Base-by-base conservation (phyloP, 2,329 filamentous ascomycete genomes). In the Didymella arachidicola region DNA sequence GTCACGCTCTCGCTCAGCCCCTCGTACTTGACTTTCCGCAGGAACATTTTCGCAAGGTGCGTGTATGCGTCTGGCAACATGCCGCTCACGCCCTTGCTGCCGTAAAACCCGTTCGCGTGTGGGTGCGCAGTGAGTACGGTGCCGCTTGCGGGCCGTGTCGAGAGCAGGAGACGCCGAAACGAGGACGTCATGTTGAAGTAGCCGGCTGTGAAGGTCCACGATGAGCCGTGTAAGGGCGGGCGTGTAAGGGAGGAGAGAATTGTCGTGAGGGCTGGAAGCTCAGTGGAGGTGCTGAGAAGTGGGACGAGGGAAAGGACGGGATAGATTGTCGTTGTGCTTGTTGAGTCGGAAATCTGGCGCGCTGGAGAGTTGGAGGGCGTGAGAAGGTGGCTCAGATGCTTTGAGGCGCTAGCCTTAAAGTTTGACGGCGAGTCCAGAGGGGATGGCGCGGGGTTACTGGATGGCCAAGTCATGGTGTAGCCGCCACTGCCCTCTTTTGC, bases 141-240 rank as follows among this genome's bases (percentile, higher is more conserved):
- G 60, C 92, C 95, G 41, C 82, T 83, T 1, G 79, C 78, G 0
- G 89, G 90, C 1, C 87, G 85, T 0, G 92, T 93, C 7, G 84
- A 82, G 30, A 99, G 87, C 0, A 99, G 83, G 0, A 97, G 85
- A 38, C 88, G 86, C 2, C 91, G 93, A 19, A 98, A 86, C 4
- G 89, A 87, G 0, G 93, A 90, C 7, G 93, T 93, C 55, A 96
- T 96, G 80, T 99, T 99, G 81, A 99, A 99, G 80, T 99, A 99
- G 51, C 95, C 95, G 0, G 95, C 95, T 0, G 95, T 98, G 76
- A 99, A 98, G 0, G 92, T 95, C 95, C 95, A 99, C 14, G 87
- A 89, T 0, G 90, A 91, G 32, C 86, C 84, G 10, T 82, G 80
- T 68, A 92, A 90, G 6, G 83, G 79, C 0, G 89, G 84, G 0